Evolutionary conservation across 208 protist genomes (phyloP).

Genomic region (Acanthamoeba divionensis): DNA sequence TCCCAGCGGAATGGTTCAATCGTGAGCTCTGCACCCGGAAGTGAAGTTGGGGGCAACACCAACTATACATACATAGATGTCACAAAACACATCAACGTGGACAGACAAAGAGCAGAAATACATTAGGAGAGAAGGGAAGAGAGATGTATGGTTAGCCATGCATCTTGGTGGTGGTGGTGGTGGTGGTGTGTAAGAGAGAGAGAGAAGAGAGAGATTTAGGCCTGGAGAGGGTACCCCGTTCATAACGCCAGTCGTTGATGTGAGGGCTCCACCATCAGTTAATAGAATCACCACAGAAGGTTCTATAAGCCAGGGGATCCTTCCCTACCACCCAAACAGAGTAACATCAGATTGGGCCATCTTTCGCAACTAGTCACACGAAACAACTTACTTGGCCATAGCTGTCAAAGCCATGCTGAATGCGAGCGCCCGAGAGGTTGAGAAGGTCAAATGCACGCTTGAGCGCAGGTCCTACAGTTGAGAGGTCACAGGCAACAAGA

Average conservation of each 20-base stretch:
- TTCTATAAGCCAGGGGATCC: slow-evolving; percentile 61
- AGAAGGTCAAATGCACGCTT: slow-evolving; percentile 61
- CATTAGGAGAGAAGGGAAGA: neutral
- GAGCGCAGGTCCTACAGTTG: slow-evolving; percentile 42
- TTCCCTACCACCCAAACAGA: neutral
- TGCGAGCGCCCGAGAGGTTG: slow-evolving; percentile 44
- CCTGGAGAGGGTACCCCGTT: neutral
- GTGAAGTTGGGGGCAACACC: slow-evolving; percentile 15
- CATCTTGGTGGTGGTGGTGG: neutral
- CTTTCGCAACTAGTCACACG: too few relatives aligned
- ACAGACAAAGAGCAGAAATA: neutral
- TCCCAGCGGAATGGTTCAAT: slow-evolving; percentile 66
- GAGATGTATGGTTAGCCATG: neutral
- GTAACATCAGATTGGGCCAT: neutral
- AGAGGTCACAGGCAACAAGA: slow-evolving; percentile 52
- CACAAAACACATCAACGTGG: too few relatives aligned
- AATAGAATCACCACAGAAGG: slow-evolving; percentile 52
- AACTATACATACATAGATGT: neutral
- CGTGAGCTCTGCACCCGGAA: slow-evolving; percentile 49
- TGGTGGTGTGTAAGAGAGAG: too few relatives aligned
- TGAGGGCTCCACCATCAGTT: slow-evolving; percentile 59
- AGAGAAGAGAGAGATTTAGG: too few relatives aligned
- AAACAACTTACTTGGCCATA: slow-evolving; percentile 43
- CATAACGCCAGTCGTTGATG: neutral
- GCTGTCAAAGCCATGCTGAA: slow-evolving; percentile 49